Conservation (phyloP, 108 stramenopile species). For the Skeletonema grethae region DNA sequence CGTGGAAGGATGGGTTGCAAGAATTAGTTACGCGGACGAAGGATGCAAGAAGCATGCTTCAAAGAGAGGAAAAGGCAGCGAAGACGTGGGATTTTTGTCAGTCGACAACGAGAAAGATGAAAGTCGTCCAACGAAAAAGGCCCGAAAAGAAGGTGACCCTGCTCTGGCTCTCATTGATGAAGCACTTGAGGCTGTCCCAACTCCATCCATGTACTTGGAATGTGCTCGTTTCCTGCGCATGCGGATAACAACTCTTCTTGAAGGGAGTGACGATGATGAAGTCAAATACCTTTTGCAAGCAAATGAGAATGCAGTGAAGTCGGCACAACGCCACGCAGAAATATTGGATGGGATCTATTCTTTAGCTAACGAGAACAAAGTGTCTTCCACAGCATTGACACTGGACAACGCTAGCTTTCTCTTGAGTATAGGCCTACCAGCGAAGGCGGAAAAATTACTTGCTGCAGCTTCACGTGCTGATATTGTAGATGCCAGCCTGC, state of each 20-base stretch:
- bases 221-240: constrained; percentile 53
- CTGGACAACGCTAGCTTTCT: constrained; percentile 64
- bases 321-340: constrained; percentile 28
- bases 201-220: constrained; percentile 68
- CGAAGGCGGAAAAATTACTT: constrained; percentile 44
- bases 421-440: constrained; percentile 24
- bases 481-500: constrained; percentile 30
- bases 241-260: constrained; percentile 29
- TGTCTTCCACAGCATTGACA: constrained; percentile 48
- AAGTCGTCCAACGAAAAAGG: constrained; percentile 47
- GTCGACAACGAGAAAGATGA: constrained; percentile 17
- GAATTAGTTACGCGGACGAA: constrained; percentile 55
- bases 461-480: constrained; percentile 12
- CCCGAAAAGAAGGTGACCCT: constrained; percentile 34
- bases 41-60: constrained; percentile 15
- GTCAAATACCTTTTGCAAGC: constrained; percentile 19
- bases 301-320: constrained; percentile 24
- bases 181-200: constrained; percentile 58
- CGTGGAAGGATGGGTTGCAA: constrained; percentile 83
- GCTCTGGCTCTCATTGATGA: constrained; percentile 59
- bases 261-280: constrained; percentile 13
- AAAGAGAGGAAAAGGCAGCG: constrained; percentile 11
- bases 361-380: constrained; percentile 19
- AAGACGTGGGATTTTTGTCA: constrained; percentile 4
- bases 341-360: constrained; percentile 36